Base-by-base conservation (phyloP, 371 early-diverging fungal genomes). In the Haplosporangium sp. region DNA sequence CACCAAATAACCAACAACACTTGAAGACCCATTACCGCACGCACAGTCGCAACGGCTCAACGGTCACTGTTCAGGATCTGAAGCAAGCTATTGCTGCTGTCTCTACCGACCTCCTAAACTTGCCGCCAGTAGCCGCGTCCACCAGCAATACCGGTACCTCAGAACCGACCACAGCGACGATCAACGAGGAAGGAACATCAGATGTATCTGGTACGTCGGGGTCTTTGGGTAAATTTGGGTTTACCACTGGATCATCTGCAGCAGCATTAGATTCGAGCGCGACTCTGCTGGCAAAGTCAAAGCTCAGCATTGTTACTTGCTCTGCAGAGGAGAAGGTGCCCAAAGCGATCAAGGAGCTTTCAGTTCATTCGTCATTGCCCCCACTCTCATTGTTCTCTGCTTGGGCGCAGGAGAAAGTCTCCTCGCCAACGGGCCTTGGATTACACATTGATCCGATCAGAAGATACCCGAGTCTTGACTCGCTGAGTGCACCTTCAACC, bases 1-100 rank as follows among this genome's bases (percentile, higher is more conserved):
- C 68, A 42, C 72, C 72, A 60, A 67, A 59, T 38, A 51, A 46
- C 51, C 80, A 79, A 57, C 67, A 60, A 38, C 79, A 73, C 36
- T 73, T 79, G 62, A 79, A 73, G 73, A 79, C 73, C 6, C 80
- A 79, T 42, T 79, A 68, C 37, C 73, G 80, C 46, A 79, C 80
- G 12, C 80, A 79, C 43, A 73, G 73, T 45, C 59, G 80, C 8
- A 79, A 79, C 29, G 80, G 80, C 13, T 79, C 80, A 4, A 79
- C 80, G 9, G 80, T 79, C 59, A 79, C 80, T 29, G 80, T 79
- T 3, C 64, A 79, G 66, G 80, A 79, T 46, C 21, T 79, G 51
- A 79, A 79, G 53, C 65, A 73, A 58, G 80, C 80, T 23, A 79
- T 79, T 45, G 80, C 80, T 10, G 68, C 73, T 1, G 80, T 55